Base-by-base conservation (phyloP, 148 eudicot species). In the Rhododendron griersonianum region DNA sequence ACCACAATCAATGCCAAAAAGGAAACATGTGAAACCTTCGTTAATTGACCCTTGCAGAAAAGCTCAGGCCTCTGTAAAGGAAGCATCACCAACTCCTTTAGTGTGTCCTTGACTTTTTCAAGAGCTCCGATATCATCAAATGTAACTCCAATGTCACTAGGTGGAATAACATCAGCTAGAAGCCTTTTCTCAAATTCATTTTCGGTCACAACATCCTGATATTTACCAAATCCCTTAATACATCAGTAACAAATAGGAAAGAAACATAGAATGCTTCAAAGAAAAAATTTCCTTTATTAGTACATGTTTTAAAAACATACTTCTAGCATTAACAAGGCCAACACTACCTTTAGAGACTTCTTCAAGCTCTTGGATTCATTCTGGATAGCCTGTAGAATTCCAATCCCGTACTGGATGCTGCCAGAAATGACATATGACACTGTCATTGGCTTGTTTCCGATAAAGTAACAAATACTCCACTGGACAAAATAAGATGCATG, bases 101-200 rank as follows among this genome's bases (percentile, higher is more conserved):
- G 87, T 25, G 99, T 97, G 89, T 95, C 99, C 91, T 97, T 97
- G 74, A 92, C 98, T 87, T 94, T 97, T 92, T 97, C 98, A 83
- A 97, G 95, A 25, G 99, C 99, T 86, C 99, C 99, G 81, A 97
- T 97, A 88, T 97, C 98, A 89, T 97, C 96, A 93, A 97, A 97
- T 21, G 98, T 94, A 45, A 97, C 98, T 81, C 99, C 98, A 89
- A 97, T 97, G 85, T 97, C 99, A 91, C 86, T 93, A 73, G 99
- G 98, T 14, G 98, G 99, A 80, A 97, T 95, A 74, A 97, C 98
- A 91, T 97, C 99, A 63, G 89, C 95, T 25, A 92, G 89, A 84
- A 97, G 99, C 80, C 93, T 92, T 88, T 95, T 97, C 91, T 97
- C 98, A 86, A 97, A 97, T 55, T 97, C 99, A 91, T 97, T 95